Percentiles rank a stretch among this genome's conserved stretches.
Conservation (phyloP, 2,329 filamentous ascomycete genomes). For the Colletotrichum orchidophilum region DNA sequence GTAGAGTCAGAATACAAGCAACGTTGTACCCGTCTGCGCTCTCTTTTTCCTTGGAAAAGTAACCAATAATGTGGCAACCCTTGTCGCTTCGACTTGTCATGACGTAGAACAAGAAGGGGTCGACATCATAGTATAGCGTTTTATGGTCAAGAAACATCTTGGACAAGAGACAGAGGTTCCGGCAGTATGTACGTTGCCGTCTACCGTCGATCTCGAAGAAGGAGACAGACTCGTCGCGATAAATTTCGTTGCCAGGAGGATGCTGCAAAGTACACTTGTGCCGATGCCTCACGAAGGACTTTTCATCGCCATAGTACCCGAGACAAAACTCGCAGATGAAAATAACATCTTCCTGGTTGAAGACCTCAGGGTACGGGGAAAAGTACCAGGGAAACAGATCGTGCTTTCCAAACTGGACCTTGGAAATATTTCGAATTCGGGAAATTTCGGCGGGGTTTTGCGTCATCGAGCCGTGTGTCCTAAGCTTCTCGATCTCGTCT, state of each 20-base stretch:
- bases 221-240: constrained; percentile 90
- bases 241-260: constrained; percentile 97
- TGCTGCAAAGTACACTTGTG: constrained; percentile 91
- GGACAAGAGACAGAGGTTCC: constrained; percentile 91
- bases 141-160: constrained; percentile 99
- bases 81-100: constrained; percentile 91
- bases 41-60: constrained; percentile 99
- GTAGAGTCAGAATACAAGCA: constrained; percentile 95
- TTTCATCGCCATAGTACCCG: constrained; percentile 85
- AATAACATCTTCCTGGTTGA: constrained; percentile 87
- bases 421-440: constrained; percentile 92
- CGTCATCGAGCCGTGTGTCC: constrained; percentile 96
- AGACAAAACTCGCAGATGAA: constrained; percentile 99
- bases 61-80: constrained; percentile 97
- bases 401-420: constrained; percentile 90
- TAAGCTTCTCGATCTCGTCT: constrained; percentile 95
- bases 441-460: constrained; percentile 98
- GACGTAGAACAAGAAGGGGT: constrained; percentile 98
- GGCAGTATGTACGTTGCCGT: constrained; percentile 93
- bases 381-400: constrained; percentile 99
- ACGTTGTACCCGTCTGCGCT: constrained; percentile 97
- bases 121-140: constrained; percentile 99
- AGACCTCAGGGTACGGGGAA: constrained; percentile 92
- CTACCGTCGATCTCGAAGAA: constrained; percentile 98
- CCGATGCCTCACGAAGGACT: constrained; percentile 86